A percentile compares a stretch with the other conserved stretches of the same genome.
These are phyloP conservation scores for Pugionium cornutum DNA, from an alignment of 345 rosid species.

Conservation along the genomic window DNA sequence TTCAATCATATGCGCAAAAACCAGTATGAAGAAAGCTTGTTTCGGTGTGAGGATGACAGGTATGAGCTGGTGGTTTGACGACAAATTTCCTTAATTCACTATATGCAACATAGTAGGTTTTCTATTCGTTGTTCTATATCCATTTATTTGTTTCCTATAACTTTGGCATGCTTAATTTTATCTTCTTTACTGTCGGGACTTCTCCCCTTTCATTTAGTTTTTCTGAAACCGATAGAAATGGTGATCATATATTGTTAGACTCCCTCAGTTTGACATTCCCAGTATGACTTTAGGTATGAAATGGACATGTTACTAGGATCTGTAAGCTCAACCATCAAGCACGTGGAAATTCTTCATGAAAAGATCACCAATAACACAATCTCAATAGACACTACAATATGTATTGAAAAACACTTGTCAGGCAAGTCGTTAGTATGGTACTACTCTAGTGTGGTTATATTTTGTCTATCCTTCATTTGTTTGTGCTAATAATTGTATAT, in stretches of 20 bases:
- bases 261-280: constrained; percentile 19
- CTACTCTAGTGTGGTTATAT: constrained; percentile 23
- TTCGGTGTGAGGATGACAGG: constrained; percentile 99
- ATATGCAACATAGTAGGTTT: not conserved
- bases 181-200: constrained; percentile 7
- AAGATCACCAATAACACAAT: constrained; percentile 63
- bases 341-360: constrained; percentile 73
- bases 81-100: not conserved
- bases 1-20: constrained; percentile 97
- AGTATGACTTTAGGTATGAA: constrained; percentile 68
- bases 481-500: constrained; percentile 26
- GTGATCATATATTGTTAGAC: constrained; percentile 6
- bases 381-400: constrained; percentile 54
- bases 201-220: constrained; percentile 22
- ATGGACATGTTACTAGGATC: constrained; percentile 93
- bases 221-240: constrained; percentile 9
- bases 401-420: constrained; percentile 74
- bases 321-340: constrained; percentile 69
- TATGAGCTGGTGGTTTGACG: constrained; percentile 38
- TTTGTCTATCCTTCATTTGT: not conserved
- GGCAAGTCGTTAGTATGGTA: constrained; percentile 44
- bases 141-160: not conserved
- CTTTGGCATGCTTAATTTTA: constrained; percentile 16
- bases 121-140: not conserved
- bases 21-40: constrained; percentile 97